These are phyloP conservation scores for Meyerozyma sp. DNA, from an alignment of 1,139 yeast species.

Conservation along the genomic window DNA sequence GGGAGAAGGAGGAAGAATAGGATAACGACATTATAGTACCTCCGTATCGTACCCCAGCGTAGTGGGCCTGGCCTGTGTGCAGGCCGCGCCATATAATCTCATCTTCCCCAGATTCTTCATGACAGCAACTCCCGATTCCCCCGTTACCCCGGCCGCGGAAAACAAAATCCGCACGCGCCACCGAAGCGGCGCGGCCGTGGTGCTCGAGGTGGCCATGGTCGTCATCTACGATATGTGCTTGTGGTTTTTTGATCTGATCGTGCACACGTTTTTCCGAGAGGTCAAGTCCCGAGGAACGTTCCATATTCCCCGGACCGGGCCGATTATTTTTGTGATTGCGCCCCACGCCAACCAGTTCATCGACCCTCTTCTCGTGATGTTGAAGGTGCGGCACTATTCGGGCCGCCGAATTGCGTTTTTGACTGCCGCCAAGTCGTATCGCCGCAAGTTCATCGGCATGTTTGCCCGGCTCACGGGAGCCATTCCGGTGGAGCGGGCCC, in stretches of 20 bases:
- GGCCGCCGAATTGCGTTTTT: conserved; percentile 47
- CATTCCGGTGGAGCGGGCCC: conserved; percentile 72
- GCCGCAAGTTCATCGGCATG: conserved; percentile 54
- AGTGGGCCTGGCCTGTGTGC: no score
- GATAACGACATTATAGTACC: no score
- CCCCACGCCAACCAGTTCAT: conserved; percentile 46
- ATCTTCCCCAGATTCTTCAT: no score
- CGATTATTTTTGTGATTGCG: conserved; percentile 41
- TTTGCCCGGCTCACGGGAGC: conserved; percentile 55
- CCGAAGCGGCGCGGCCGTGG: background rate
- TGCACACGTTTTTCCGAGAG: conserved; percentile 41
- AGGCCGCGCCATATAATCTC: no score
- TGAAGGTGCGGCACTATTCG: conserved; percentile 18
- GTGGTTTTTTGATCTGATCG: conserved; percentile 30
- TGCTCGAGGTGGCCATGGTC: conserved; percentile 2
- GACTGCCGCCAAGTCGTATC: conserved; percentile 79
- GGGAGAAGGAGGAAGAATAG: no score
- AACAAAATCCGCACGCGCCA: background rate
- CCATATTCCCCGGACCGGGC: conserved; percentile 35
- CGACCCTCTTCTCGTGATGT: conserved; percentile 39
- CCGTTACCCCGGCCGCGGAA: background rate
- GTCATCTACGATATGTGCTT: conserved; percentile 28
- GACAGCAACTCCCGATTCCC: background rate
- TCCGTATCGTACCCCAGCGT: no score
- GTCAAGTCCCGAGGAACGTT: conserved; percentile 36